Percentiles rank a stretch among this genome's conserved stretches.
Conservation (phyloP, 441 rosid species). For the Macaranga tanarius region DNA sequence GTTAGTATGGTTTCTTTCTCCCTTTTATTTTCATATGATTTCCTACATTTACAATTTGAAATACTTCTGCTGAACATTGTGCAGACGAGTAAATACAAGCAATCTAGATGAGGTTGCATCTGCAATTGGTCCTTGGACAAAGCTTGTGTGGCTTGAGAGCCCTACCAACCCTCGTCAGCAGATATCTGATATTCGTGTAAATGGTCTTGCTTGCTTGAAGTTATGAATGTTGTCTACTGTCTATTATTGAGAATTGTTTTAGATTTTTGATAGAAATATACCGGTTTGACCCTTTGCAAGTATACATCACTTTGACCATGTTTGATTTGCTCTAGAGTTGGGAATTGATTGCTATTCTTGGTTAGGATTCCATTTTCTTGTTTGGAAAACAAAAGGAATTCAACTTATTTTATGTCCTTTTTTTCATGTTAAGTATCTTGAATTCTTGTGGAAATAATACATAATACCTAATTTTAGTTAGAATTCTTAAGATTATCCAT, state of each 20-base stretch:
- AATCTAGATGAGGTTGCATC: conserved; percentile 71
- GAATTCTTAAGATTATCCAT: neutral
- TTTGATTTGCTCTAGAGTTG: too few relatives aligned
- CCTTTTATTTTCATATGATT: neutral
- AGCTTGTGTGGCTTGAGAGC: conserved; percentile 95
- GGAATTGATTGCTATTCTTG: too few relatives aligned
- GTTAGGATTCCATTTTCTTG: neutral
- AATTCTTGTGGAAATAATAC: neutral
- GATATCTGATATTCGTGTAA: conserved; percentile 83
- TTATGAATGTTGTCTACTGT: neutral
- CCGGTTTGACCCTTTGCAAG: neutral
- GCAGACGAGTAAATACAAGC: conserved; percentile 78
- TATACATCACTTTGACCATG: too few relatives aligned
- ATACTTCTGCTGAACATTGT: conserved; percentile 21
- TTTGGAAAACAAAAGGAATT: neutral
- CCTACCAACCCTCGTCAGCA: conserved; percentile 93
- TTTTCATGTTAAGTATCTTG: neutral
- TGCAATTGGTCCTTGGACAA: conserved; percentile 73
- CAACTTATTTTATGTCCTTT: too few relatives aligned
- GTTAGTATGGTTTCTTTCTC: conserved; percentile 44
- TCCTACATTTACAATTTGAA: conserved; percentile 20
- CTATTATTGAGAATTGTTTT: neutral
- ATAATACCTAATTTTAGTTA: too few relatives aligned
- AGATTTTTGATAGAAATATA: neutral
- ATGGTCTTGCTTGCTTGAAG: conserved; percentile 17